Percentiles rank a stretch among this genome's conserved stretches.
Conservation (phyloP, 1,284 basidiomycete genomes). For the Heliocybe sulcata region DNA sequence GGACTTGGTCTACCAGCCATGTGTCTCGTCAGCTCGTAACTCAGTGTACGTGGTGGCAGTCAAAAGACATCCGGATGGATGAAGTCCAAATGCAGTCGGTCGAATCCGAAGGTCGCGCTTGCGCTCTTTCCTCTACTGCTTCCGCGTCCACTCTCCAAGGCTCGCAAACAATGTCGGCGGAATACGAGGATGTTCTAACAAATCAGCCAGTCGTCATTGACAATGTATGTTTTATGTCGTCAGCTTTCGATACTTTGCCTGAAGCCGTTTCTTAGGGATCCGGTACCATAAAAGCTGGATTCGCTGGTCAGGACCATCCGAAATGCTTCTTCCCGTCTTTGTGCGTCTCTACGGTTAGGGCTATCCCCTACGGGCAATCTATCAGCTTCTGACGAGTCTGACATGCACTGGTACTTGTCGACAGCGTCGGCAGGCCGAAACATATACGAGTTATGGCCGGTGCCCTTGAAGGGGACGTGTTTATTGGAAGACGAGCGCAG, state of each 20-base stretch:
- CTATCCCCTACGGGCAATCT: constrained; percentile 17
- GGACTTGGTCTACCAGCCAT: background rate
- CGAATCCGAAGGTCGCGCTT: background rate
- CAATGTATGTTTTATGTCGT: constrained; percentile 57
- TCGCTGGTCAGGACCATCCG: constrained; percentile 95
- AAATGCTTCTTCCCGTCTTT: constrained; percentile 98
- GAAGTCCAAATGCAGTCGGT: too few species aligned
- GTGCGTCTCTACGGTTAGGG: constrained; percentile 56
- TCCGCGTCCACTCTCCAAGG: background rate
- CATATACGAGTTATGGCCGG: constrained; percentile 97
- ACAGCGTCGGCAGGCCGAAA: constrained; percentile 90
- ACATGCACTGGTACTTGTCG: background rate
- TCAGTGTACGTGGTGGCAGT: too few species aligned
- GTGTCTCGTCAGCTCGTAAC: background rate
- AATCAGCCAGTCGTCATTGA: constrained; percentile 95
- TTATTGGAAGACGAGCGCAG: constrained; percentile 91
- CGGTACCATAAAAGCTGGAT: constrained; percentile 95
- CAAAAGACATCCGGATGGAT: too few species aligned
- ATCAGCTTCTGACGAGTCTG: constrained; percentile 15
- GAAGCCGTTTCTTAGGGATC: constrained; percentile 63
- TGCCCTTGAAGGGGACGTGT: constrained; percentile 86
- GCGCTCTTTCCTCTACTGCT: background rate
- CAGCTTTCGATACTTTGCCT: background rate
- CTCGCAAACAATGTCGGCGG: constrained; percentile 54
- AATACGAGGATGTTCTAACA: constrained; percentile 86